These are phyloP conservation scores for Rubroboletus pulcherrimus DNA, from an alignment of 768 basidiomycete species.

Conservation along the genomic window DNA sequence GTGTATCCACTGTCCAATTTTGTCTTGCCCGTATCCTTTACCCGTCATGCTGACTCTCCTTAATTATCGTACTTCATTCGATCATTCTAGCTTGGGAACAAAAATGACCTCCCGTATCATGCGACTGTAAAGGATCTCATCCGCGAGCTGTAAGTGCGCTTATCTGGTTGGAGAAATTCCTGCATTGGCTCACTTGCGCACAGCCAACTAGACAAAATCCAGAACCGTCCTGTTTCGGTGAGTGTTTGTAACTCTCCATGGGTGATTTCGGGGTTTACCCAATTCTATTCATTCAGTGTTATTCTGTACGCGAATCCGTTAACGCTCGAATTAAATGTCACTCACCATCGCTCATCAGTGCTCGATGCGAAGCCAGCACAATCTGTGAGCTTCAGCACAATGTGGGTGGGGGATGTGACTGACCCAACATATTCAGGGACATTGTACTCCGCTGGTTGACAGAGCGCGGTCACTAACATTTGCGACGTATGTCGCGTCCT, in stretches of 20 bases:
- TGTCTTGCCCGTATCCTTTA: neutral
- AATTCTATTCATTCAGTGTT: slow-evolving; percentile 48
- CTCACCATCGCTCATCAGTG: slow-evolving; percentile 49
- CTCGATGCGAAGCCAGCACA: slow-evolving; percentile 95
- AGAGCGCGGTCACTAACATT: slow-evolving; percentile 58
- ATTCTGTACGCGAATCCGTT: slow-evolving; percentile 53
- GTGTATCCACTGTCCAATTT: slow-evolving; percentile 26
- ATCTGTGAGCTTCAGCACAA: slow-evolving; percentile 52
- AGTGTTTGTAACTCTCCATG: slow-evolving; percentile 29
- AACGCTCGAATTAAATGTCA: neutral
- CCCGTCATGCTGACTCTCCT: neutral
- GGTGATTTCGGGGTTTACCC: neutral
- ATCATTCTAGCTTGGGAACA: slow-evolving; percentile 72
- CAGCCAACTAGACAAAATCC: slow-evolving; percentile 69
- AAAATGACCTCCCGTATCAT: slow-evolving; percentile 81
- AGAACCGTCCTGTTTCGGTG: slow-evolving; percentile 81
- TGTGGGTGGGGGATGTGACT: neutral
- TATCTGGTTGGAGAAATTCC: no score
- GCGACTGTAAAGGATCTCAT: slow-evolving; percentile 83
- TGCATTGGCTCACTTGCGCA: slow-evolving; percentile 25
- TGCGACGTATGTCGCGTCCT: neutral
- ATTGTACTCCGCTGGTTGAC: slow-evolving; percentile 88
- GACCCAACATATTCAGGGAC: slow-evolving; percentile 44
- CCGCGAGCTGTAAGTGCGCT: slow-evolving; percentile 53
- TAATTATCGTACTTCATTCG: neutral